phyloP scores from a whole-genome alignment of 441 rosid species.

The Erodium moschatum region DNA sequence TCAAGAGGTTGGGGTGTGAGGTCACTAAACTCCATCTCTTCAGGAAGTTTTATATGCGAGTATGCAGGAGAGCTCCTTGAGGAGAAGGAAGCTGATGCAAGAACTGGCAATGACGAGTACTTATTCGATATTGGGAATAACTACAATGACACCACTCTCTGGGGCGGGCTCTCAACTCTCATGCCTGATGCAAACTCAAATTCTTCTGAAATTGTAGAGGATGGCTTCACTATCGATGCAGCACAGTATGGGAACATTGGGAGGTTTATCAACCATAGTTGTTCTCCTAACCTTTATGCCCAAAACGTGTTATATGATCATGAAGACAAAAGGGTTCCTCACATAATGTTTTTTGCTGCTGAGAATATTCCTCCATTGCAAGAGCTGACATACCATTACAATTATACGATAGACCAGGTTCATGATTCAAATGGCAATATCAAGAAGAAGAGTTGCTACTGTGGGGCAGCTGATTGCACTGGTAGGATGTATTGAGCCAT shows the following conservation, averaged over 20 bases:
- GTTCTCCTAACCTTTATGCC: conserved; percentile 86
- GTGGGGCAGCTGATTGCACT: conserved; percentile 70
- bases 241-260: conserved; percentile 62
- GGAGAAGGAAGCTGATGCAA: conserved; percentile 68
- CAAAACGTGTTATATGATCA: conserved; percentile 81
- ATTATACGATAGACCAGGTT: conserved; percentile 57
- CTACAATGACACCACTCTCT: conserved; percentile 32
- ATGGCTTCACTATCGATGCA: conserved; percentile 80
- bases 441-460: conserved; percentile 58
- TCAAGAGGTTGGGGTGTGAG: conserved; percentile 93
- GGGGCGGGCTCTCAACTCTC: conserved; percentile 40
- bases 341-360: conserved; percentile 73
- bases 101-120: conserved; percentile 67
- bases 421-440: conserved; percentile 58
- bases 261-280: conserved; percentile 84
- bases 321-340: conserved; percentile 65
- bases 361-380: conserved; percentile 85
- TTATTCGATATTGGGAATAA: conserved; percentile 69
- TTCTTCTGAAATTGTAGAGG: conserved; percentile 29
- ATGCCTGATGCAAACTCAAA: conserved; percentile 29
- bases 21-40: conserved; percentile 62
- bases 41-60: conserved; percentile 84
- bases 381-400: conserved; percentile 75
- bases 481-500: conserved; percentile 66
- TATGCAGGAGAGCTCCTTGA: conserved; percentile 73